A percentile compares a stretch with the other conserved stretches of the same genome.
Conservation (phyloP, 73 alveolate species). For the Paramecium biaurelia region DNA sequence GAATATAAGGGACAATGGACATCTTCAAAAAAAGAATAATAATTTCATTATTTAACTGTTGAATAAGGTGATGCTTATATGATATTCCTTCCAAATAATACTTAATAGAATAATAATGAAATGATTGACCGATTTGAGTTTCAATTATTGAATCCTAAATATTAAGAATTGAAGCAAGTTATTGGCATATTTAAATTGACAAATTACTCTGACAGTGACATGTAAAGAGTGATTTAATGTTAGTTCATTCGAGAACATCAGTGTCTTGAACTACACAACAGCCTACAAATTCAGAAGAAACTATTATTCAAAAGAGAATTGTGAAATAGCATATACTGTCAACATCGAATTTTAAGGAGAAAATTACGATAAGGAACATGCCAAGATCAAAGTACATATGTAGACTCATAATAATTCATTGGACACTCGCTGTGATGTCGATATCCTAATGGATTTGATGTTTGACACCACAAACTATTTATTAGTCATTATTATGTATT, state of each 20-base stretch:
- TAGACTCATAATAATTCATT: background rate
- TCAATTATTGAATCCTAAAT: background rate
- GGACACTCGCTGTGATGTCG: background rate
- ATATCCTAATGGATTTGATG: background rate
- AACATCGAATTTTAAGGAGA: background rate
- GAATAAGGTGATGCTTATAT: constrained; percentile 12
- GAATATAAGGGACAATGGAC: background rate
- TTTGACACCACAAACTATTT: background rate
- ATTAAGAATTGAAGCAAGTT: constrained; percentile 17
- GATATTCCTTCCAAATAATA: background rate
- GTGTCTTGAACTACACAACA: background rate
- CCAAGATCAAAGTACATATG: background rate
- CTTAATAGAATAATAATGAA: background rate
- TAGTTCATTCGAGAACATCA: background rate
- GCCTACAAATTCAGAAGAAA: background rate
- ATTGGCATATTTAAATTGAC: background rate
- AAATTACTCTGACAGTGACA: background rate
- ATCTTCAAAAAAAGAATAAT: background rate
- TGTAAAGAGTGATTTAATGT: background rate
- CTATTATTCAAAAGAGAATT: background rate
- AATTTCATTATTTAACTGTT: constrained; percentile 2
- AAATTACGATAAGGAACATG: background rate
- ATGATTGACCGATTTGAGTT: background rate
- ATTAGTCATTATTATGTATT: background rate
- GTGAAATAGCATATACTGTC: background rate